Conservation (phyloP, 805 yeast genomes). For the Pichia gijzeniarum region DNA sequence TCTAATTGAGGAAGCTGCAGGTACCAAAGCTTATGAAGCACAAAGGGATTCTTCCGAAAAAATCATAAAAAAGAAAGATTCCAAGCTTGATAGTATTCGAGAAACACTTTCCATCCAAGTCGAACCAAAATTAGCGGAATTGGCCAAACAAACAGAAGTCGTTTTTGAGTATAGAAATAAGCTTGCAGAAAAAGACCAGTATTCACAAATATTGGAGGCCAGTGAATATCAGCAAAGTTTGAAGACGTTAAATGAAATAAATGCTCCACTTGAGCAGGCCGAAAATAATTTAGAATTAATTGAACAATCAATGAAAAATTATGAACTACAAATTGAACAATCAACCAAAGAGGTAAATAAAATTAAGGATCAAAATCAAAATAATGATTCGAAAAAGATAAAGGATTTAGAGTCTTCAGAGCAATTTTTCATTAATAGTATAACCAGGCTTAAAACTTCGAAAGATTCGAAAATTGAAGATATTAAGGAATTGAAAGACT, state of each 20-base stretch:
- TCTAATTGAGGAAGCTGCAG: constrained; percentile 96
- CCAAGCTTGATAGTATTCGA: constrained; percentile 73
- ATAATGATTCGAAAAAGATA: constrained; percentile 51
- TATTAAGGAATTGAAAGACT: constrained; percentile 43
- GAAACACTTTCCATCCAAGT: constrained; percentile 76
- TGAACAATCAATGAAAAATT: constrained; percentile 35
- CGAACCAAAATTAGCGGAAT: constrained; percentile 80
- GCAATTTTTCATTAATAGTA: constrained; percentile 48
- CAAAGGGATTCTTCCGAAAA: constrained; percentile 86
- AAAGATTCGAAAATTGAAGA: constrained; percentile 52
- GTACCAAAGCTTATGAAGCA: constrained; percentile 92
- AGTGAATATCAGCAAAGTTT: constrained; percentile 23
- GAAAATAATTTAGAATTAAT: constrained; percentile 24
- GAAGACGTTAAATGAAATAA: constrained; percentile 20
- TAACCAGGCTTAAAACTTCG: constrained; percentile 64
- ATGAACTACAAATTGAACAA: constrained; percentile 39
- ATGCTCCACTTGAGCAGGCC: background rate
- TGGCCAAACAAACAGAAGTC: constrained; percentile 73
- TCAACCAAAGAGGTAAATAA: constrained; percentile 49
- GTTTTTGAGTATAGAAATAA: constrained; percentile 77
- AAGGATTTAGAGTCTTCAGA: constrained; percentile 56
- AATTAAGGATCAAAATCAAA: constrained; percentile 46
- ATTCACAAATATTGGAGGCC: constrained; percentile 8
- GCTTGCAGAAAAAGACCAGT: constrained; percentile 12
- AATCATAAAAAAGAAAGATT: constrained; percentile 86